A percentile compares a stretch with the other conserved stretches of the same genome.
These are phyloP conservation scores for Acorus calamus DNA, from an alignment of 106 monocot species.

Conservation along the genomic window DNA sequence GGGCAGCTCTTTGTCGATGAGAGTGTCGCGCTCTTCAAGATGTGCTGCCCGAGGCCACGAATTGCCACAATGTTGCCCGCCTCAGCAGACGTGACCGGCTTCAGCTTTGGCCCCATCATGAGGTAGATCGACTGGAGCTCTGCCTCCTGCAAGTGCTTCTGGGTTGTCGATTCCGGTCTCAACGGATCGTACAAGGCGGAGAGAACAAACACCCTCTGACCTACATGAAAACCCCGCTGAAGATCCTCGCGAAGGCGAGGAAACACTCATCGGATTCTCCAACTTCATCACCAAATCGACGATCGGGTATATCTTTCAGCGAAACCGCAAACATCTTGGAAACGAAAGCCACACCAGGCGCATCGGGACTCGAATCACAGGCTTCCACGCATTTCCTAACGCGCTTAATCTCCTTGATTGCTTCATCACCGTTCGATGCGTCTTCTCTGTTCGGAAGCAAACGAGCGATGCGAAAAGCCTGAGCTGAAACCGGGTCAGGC, in stretches of 20 bases:
- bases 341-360: slow-evolving; percentile 78
- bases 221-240: slow-evolving; percentile 61
- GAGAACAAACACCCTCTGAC: slow-evolving; percentile 84
- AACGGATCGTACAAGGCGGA: slow-evolving; percentile 82
- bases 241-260: slow-evolving; percentile 88
- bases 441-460: slow-evolving; percentile 66
- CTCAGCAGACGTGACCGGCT: slow-evolving; percentile 39
- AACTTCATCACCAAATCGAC: slow-evolving; percentile 18
- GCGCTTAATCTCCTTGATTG: slow-evolving; percentile 49
- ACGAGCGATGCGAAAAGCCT: slow-evolving; percentile 46
- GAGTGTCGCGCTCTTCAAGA: slow-evolving; percentile 93
- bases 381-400: slow-evolving; percentile 61
- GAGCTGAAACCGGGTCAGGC: slow-evolving; percentile 75
- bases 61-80: slow-evolving; percentile 88
- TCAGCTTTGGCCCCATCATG: slow-evolving; percentile 90
- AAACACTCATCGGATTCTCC: slow-evolving; percentile 77
- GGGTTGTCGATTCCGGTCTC: slow-evolving; percentile 31
- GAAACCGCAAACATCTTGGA: slow-evolving; percentile 97
- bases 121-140: slow-evolving; percentile 75
- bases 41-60: slow-evolving; percentile 67
- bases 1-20: slow-evolving; percentile 62
- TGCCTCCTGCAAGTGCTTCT: slow-evolving; percentile 70
- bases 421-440: slow-evolving; percentile 6
- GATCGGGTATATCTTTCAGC: slow-evolving; percentile 52
- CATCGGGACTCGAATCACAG: slow-evolving; percentile 49